Conservation (phyloP, 2,329 filamentous ascomycete species). For the Penicillium sp. region DNA sequence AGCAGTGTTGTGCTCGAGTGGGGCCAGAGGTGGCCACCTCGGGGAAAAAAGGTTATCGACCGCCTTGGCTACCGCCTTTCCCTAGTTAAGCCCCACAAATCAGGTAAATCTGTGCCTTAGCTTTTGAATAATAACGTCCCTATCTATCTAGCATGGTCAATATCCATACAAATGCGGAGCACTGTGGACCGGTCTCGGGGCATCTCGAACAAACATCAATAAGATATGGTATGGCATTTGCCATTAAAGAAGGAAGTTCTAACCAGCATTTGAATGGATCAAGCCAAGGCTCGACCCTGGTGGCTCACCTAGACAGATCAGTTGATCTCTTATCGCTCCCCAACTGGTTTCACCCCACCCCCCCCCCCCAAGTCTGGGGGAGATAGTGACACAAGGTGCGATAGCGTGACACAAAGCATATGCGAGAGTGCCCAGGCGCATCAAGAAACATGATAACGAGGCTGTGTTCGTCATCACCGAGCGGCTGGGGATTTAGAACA, state of each 20-base stretch:
- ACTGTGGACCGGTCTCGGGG: neutral
- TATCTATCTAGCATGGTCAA: neutral
- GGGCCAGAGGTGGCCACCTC: too few relatives aligned
- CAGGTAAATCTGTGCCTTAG: neutral
- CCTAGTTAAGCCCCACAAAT: too few relatives aligned
- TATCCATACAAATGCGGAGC: neutral
- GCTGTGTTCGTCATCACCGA: slow-evolving; percentile 4
- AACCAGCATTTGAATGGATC: too few relatives aligned
- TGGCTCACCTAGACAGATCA: neutral
- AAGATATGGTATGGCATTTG: neutral
- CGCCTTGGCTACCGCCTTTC: too few relatives aligned
- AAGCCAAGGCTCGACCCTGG: neutral
- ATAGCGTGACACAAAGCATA: neutral
- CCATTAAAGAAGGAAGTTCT: neutral
- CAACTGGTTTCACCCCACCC: neutral
- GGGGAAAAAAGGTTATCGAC: too few relatives aligned
- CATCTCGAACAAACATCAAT: neutral
- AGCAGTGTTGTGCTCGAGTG: too few relatives aligned
- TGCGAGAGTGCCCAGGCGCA: neutral
- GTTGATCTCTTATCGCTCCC: neutral
- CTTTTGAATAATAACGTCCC: too few relatives aligned
- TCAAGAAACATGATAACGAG: neutral
- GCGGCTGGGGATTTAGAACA: neutral
- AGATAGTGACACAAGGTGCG: neutral
- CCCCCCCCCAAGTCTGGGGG: neutral